Evolutionary conservation across 1,284 basidiomycete species (phyloP).

Genomic region (Apiotrichum domesticum): DNA sequence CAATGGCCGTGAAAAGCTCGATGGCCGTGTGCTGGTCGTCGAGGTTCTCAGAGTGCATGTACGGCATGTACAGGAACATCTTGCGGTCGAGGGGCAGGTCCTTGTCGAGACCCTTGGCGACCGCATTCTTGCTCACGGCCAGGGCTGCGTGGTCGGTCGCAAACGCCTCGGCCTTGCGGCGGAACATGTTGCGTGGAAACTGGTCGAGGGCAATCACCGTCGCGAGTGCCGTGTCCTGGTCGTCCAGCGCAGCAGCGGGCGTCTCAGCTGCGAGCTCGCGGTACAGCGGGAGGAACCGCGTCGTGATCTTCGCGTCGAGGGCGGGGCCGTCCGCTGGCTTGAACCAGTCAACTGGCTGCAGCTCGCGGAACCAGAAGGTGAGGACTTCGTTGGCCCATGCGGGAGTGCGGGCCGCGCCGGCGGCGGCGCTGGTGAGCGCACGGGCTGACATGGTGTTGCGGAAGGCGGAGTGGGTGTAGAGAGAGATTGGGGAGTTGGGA

Average conservation of each 20-base stretch:
- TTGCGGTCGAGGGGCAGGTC: not conserved
- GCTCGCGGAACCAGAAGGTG: not conserved
- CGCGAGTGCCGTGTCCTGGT: not conserved
- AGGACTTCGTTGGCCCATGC: not conserved
- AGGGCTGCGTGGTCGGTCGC: conserved; percentile 8
- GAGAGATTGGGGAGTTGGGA: no score
- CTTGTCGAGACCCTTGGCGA: conserved; percentile 4
- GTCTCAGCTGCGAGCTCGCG: not conserved
- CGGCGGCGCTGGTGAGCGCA: not conserved
- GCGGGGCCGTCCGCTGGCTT: not conserved
- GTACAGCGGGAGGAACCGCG: not conserved
- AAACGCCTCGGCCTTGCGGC: conserved; percentile 2
- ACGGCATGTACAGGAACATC: conserved; percentile 11
- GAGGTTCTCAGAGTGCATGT: conserved; percentile 6
- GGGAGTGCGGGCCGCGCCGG: not conserved
- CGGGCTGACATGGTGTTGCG: not conserved
- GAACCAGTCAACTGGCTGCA: not conserved
- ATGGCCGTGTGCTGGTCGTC: conserved; percentile 7
- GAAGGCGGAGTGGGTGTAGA: no score
- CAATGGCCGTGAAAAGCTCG: not conserved
- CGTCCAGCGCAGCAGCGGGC: not conserved
- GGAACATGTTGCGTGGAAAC: conserved; percentile 12
- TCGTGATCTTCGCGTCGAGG: not conserved
- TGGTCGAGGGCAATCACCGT: conserved; percentile 7
- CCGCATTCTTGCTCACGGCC: conserved; percentile 1